phyloP scores from a whole-genome alignment of 345 rosid genomes.

The Populus alba region DNA sequence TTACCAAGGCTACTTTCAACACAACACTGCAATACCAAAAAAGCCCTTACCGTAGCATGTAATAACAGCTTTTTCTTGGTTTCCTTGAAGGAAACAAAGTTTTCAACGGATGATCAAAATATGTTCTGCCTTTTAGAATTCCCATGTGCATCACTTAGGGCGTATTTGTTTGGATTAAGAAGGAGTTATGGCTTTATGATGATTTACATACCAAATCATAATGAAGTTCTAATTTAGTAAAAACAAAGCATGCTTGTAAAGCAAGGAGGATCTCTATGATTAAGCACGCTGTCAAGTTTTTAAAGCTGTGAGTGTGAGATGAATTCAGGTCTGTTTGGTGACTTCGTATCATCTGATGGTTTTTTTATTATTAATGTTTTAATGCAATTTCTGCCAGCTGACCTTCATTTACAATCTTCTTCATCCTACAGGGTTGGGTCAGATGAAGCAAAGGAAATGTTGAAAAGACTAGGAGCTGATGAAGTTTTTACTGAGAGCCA shows the following conservation, averaged over 20 bases:
- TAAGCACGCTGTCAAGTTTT: not conserved
- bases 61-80: not conserved
- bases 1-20: too few species aligned
- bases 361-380: not conserved
- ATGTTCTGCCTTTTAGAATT: not conserved
- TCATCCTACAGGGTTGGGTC: conserved; percentile 53
- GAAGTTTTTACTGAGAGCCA: conserved; percentile 76
- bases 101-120: not conserved
- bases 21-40: too few species aligned
- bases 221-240: not conserved
- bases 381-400: conserved; percentile 8
- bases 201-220: not conserved
- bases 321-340: not conserved
- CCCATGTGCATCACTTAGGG: not conserved
- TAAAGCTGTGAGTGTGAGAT: not conserved
- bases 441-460: conserved; percentile 60
- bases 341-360: not conserved
- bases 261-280: not conserved
- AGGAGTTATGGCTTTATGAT: not conserved
- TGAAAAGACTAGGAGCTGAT: conserved; percentile 72
- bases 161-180: too few species aligned
- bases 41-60: too few species aligned
- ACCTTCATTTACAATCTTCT: conserved; percentile 8
- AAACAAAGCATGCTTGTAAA: not conserved
- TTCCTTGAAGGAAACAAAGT: not conserved